Percentiles rank a stretch among this genome's conserved stretches.
Evolutionary conservation across 495 filamentous ascomycete genomes (phyloP).

Genomic region (Articulospora tetracladia): DNA sequence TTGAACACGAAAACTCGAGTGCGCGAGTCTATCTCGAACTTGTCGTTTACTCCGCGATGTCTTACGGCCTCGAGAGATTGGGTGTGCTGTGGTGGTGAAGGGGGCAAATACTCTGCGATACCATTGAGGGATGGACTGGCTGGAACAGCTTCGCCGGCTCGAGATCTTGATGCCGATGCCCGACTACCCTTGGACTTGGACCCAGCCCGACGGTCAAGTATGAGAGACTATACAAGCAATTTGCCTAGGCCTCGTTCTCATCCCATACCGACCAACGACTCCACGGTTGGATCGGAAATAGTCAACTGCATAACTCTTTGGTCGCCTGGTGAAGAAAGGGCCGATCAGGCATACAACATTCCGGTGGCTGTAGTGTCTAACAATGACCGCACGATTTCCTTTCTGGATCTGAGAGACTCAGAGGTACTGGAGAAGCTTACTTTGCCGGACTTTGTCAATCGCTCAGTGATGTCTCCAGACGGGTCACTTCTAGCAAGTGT

Average conservation of each 20-base stretch:
- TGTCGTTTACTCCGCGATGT: constrained; percentile 82
- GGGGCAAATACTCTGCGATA: constrained; percentile 81
- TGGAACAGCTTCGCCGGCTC: constrained; percentile 1
- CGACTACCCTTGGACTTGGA: constrained; percentile 56
- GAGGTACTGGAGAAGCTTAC: constrained; percentile 57
- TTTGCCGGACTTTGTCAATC: constrained; percentile 82
- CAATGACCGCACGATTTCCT: constrained; percentile 82
- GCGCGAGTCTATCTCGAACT: constrained; percentile 68
- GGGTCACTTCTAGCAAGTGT: constrained; percentile 77
- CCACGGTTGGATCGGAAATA: constrained; percentile 37
- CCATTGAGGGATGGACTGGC: constrained; percentile 8
- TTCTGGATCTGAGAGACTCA: constrained; percentile 60
- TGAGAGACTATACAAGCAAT: neutral
- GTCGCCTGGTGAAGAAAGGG: constrained; percentile 33
- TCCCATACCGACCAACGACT: neutral
- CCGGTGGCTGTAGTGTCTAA: constrained; percentile 57
- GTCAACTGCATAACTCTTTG: constrained; percentile 56
- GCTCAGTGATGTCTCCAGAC: constrained; percentile 87
- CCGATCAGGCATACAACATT: constrained; percentile 32
- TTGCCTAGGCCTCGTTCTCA: constrained; percentile 14
- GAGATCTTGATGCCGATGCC: constrained; percentile 52
- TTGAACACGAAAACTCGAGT: constrained; percentile 69
- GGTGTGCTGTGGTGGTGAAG: constrained; percentile 84
- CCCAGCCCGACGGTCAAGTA: constrained; percentile 21
- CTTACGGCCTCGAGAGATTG: constrained; percentile 79